These are phyloP conservation scores for Kalmanozyma brasiliensis DNA, from an alignment of 1,284 basidiomycete species.

Conservation along the genomic window DNA sequence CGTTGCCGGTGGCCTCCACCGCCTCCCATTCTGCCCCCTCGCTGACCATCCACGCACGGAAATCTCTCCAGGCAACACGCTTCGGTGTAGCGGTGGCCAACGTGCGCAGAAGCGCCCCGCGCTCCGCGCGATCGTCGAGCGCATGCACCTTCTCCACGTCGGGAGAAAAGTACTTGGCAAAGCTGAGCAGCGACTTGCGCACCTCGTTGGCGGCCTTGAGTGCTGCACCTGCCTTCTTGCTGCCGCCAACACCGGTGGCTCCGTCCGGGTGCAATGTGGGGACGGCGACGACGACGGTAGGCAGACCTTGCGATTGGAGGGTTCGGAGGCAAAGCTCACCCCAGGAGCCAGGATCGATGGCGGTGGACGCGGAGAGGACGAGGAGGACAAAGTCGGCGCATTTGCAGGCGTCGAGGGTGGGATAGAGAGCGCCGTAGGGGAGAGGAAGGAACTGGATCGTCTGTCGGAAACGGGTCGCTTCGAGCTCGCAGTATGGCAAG, in stretches of 20 bases:
- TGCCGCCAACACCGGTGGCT: constrained; percentile 40
- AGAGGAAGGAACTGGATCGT: constrained; percentile 83
- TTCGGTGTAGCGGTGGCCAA: constrained; percentile 64
- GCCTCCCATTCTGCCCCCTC: constrained; percentile 71
- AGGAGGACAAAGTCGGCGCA: constrained; percentile 91
- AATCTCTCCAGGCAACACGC: constrained; percentile 83
- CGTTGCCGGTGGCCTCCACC: constrained; percentile 69
- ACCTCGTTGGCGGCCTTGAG: constrained; percentile 60
- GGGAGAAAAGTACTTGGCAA: constrained; percentile 94
- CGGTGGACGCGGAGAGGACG: constrained; percentile 80
- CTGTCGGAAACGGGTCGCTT: constrained; percentile 85
- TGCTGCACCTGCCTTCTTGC: constrained; percentile 49
- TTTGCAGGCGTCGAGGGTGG: constrained; percentile 85
- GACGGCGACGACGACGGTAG: constrained; percentile 77
- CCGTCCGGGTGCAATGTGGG: constrained; percentile 51
- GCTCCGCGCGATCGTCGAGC: constrained; percentile 76
- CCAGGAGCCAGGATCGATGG: constrained; percentile 78
- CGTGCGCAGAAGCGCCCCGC: constrained; percentile 72
- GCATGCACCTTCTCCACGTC: constrained; percentile 74
- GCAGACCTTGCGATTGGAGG: constrained; percentile 75
- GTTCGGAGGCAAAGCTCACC: constrained; percentile 91
- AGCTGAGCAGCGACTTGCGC: constrained; percentile 63
- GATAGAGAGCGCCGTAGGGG: constrained; percentile 73
- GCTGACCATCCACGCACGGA: constrained; percentile 80
- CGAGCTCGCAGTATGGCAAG: constrained; percentile 54